Base-by-base conservation (phyloP, 257 asterid species). In the Osmanthus fragrans region DNA sequence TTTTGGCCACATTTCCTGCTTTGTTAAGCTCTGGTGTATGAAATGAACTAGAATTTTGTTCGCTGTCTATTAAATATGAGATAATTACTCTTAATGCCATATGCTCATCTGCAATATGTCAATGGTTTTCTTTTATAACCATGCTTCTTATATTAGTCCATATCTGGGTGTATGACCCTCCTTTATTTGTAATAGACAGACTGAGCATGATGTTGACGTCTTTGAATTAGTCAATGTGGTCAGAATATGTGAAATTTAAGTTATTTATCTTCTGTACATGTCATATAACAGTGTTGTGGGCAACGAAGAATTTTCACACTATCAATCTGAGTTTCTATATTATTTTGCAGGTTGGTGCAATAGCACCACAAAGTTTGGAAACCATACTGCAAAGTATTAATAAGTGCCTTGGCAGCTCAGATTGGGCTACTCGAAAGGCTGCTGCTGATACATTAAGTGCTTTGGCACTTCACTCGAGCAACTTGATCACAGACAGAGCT, bases 401-500 rank as follows among this genome's bases (percentile, higher is more conserved):
- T 7, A 96, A 81, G 67, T 91, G 97, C 86, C 94, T 96, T 54
- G 71, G 88, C 86, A 94, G 93, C 80, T 67, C 97, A 34, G 99
- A 96, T 80, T 96, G 99, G 99, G 94, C 97, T 25, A 94, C 97
- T 29, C 87, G 99, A 69, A 96, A 96, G 83, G 98, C 98, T 81
- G 97, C 99, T 42, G 99, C 97, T 64, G 98, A 96, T 49, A 83
- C 99, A 68, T 85, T 96, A 73, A 87, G 77, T 76, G 90, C 84
- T 74, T 80, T 96, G 82, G 93, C 97, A 49, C 81, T 72, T 76
- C 87, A 91, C 51, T 80, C 90, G 12, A 85, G 90, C 84, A 88
- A 82, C 81, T 80, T 96, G 83, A 79, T 92, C 70, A 85, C 80
- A 11, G 96, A 85, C 73, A 91, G 83, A 79, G 95, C 97, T 84